Percentiles rank a stretch among this genome's conserved stretches.
phyloP scores from a whole-genome alignment of 2,329 filamentous ascomycete species.

The Monosporascus sp. region DNA sequence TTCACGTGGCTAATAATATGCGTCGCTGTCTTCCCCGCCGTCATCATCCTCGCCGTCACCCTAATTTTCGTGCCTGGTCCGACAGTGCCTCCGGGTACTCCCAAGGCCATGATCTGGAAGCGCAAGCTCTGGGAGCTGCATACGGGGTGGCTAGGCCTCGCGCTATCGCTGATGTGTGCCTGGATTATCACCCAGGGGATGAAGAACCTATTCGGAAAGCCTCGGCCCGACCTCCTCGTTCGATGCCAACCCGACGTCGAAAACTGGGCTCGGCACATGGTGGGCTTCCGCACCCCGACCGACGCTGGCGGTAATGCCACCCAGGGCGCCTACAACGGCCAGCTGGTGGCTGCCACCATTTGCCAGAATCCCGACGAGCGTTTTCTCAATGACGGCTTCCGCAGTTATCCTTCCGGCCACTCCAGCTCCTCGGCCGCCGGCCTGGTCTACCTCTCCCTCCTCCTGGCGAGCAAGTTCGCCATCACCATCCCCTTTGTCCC shows the following conservation, averaged over 20 bases:
- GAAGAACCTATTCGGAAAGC: constrained; percentile 69
- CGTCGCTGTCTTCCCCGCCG: constrained; percentile 57
- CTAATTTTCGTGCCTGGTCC: constrained; percentile 68
- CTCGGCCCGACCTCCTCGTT: constrained; percentile 75
- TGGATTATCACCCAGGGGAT: constrained; percentile 82
- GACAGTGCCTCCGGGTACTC: constrained; percentile 57
- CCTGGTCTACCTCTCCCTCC: constrained; percentile 79
- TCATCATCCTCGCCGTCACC: constrained; percentile 63
- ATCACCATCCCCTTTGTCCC: constrained; percentile 67
- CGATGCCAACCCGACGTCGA: constrained; percentile 72
- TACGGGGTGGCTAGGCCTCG: constrained; percentile 77
- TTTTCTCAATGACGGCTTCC: constrained; percentile 73
- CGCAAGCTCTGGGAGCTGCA: constrained; percentile 91
- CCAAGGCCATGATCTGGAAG: constrained; percentile 63
- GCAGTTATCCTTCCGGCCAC: constrained; percentile 77
- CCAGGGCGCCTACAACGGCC: constrained; percentile 44
- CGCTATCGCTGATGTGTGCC: constrained; percentile 62
- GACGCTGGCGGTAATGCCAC: constrained; percentile 33
- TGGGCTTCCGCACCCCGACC: constrained; percentile 40
- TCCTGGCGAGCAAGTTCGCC: constrained; percentile 77
- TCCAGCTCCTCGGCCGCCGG: constrained; percentile 72
- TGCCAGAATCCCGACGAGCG: constrained; percentile 61
- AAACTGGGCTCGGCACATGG: constrained; percentile 53
- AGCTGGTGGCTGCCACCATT: constrained; percentile 70
- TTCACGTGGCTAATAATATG: constrained; percentile 60